These are phyloP conservation scores for Aspergillus hiratsukae DNA, from an alignment of 2,329 filamentous ascomycete genomes.

Conservation along the genomic window DNA sequence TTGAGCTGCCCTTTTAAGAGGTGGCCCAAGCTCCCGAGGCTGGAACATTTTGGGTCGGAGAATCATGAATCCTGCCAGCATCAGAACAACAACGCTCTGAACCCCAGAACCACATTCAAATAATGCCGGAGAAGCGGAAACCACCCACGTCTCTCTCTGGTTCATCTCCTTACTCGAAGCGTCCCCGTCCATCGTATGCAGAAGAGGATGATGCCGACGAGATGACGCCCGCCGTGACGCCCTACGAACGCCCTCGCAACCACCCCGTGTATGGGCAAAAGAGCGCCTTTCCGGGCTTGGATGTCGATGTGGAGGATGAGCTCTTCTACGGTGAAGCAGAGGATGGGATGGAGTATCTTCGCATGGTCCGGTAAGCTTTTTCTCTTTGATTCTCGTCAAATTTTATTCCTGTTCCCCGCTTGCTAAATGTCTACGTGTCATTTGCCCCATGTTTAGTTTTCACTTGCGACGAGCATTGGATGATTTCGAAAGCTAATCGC, in stretches of 20 bases:
- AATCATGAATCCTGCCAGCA: background rate
- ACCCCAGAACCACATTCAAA: constrained; percentile 4
- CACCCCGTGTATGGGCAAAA: constrained; percentile 67
- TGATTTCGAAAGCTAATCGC: constrained; percentile 13
- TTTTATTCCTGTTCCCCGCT: constrained; percentile 6
- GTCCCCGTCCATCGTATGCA: constrained; percentile 25
- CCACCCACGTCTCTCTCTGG: constrained; percentile 13
- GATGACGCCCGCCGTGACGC: constrained; percentile 9
- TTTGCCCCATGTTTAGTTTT: constrained; percentile 9
- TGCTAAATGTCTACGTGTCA: constrained; percentile 19
- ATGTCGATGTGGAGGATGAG: constrained; percentile 47
- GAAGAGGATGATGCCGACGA: constrained; percentile 27
- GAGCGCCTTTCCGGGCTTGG: constrained; percentile 64
- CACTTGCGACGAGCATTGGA: constrained; percentile 1
- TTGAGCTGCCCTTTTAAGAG: background rate
- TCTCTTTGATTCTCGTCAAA: constrained; percentile 17
- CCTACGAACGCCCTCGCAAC: constrained; percentile 42
- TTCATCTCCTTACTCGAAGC: constrained; percentile 23
- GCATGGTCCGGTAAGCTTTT: constrained; percentile 62
- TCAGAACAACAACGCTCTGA: constrained; percentile 2
- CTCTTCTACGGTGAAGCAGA: constrained; percentile 63
- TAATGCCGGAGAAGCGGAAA: constrained; percentile 35
- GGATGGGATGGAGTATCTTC: constrained; percentile 66
- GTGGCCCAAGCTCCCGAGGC: constrained; percentile 23
- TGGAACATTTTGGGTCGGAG: background rate